Evolutionary conservation across 768 basidiomycete species (phyloP), one percentile per base, ranked within the genome.

Genomic region (Xerocomus spinulosus): DNA sequence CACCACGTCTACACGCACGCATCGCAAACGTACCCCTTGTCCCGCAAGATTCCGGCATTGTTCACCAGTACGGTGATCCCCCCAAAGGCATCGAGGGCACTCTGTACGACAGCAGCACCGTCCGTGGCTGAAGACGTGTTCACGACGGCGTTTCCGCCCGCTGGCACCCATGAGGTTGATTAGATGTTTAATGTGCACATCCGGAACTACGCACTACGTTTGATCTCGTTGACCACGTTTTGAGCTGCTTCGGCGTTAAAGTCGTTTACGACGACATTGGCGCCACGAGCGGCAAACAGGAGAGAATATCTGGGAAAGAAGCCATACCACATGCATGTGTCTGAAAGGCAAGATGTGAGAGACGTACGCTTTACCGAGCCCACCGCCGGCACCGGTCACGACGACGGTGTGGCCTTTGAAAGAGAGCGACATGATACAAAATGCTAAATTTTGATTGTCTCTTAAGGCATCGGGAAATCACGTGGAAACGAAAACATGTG

Each of bases 201-300:
- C 32, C 37, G 30, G 17, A 37, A 21, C 25, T 3, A 38, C 18
- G n/a, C 46, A 92, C 93, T 85, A 63, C 79, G 76, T 41, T 73
- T 76, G 61, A 98, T 94, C 70, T 94, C 84, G 54, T 89, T 85
- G 7, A 94, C 94, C 20, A 98, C 91, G 58, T 85, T 87, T 68
- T 95, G 87, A 3, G 94, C 94, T 23, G 91, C 87, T 44, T 82
- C 82, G 29, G 74, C 77, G 57, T 87, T 92, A 62, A 98, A 86
- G 64, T 98, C 96, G 61, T 97, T 98, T 35, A 98, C 90, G 50
- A 98, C 90, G 44, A 98, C 81, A 55, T 89, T 91, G 9, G 95
- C 94, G 6, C 94, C 95, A 43, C 92, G 78, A 9, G 88, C 81
- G n/a, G 92, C 94, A 66, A 92, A 97, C 54, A 94, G 75, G 42